phyloP scores from a whole-genome alignment of 2,329 filamentous ascomycete genomes.

The Laburnicola sp. region DNA sequence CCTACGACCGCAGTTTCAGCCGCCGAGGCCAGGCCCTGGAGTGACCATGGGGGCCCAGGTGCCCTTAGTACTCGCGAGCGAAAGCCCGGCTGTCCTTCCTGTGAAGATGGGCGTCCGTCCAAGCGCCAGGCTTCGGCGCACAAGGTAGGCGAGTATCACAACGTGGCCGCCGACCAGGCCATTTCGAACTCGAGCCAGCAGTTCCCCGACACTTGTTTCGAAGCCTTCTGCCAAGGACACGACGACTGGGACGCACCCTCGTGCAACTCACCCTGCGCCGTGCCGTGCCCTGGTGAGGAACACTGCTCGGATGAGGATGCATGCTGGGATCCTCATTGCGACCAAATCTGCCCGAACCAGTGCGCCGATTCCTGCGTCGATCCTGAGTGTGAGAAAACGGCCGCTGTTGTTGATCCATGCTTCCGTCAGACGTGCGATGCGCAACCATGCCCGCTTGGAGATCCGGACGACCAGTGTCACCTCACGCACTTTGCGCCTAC shows the following conservation, averaged over 20 bases:
- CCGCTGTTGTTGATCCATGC: slow-evolving; percentile 38
- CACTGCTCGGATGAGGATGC: slow-evolving; percentile 34
- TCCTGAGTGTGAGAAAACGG: slow-evolving; percentile 39
- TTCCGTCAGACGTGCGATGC: slow-evolving; percentile 41
- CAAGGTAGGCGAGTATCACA: slow-evolving; percentile 39
- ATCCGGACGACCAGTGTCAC: slow-evolving; percentile 38
- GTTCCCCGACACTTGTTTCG: slow-evolving; percentile 40
- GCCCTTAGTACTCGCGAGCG: slow-evolving; percentile 15
- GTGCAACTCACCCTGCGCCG: slow-evolving; percentile 22
- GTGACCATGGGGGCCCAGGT: slow-evolving; percentile 33
- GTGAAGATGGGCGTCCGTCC: slow-evolving; percentile 32
- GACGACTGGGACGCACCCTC: slow-evolving; percentile 28
- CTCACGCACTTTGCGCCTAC: slow-evolving; percentile 37
- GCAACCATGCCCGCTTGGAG: slow-evolving; percentile 37
- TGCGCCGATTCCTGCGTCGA: slow-evolving; percentile 28
- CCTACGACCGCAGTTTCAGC: slow-evolving; percentile 13
- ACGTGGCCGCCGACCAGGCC: slow-evolving; percentile 19
- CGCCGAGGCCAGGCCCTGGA: slow-evolving; percentile 21
- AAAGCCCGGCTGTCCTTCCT: slow-evolving; percentile 28
- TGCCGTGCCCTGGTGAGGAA: slow-evolving; percentile 35
- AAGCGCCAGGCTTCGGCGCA: slow-evolving; percentile 40
- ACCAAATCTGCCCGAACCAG: slow-evolving; percentile 32
- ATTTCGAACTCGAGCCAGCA: slow-evolving; percentile 28
- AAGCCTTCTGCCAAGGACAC: slow-evolving; percentile 43
- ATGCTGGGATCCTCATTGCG: slow-evolving; percentile 45